phyloP scores from a whole-genome alignment of 2,329 filamentous ascomycete genomes.

The Annulohypoxylon truncatum region DNA sequence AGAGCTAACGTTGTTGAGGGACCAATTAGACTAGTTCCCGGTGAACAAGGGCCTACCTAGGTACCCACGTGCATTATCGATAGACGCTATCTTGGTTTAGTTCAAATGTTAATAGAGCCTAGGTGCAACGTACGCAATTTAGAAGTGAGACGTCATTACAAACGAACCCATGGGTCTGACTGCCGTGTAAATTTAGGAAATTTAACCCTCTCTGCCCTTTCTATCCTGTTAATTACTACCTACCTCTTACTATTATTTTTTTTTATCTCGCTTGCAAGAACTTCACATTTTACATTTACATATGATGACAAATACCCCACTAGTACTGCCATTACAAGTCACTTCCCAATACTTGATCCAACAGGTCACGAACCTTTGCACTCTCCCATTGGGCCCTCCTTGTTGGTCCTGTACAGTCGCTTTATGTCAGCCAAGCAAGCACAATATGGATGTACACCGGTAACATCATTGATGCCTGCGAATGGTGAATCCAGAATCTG shows the following conservation, averaged over 20 bases:
- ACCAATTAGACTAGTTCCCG: constrained; percentile 15
- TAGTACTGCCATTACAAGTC: constrained; percentile 42
- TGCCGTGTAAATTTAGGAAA: not conserved
- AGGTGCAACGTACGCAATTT: not conserved
- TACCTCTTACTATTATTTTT: too few species aligned
- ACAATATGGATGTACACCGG: constrained; percentile 61
- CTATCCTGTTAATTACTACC: too few species aligned
- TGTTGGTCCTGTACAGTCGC: constrained; percentile 64
- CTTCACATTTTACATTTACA: constrained; percentile 66
- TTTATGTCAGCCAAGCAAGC: constrained; percentile 65
- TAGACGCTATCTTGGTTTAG: not conserved
- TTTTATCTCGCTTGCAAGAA: too few species aligned
- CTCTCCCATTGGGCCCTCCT: constrained; percentile 61
- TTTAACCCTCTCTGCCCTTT: constrained; percentile 42
- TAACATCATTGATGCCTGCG: too few species aligned
- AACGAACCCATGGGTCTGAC: not conserved
- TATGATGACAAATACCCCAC: constrained; percentile 62
- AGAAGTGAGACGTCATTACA: constrained; percentile 18
- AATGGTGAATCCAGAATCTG: too few species aligned
- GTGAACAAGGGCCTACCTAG: constrained; percentile 1
- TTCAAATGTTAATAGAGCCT: not conserved
- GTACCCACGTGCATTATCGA: constrained; percentile 17
- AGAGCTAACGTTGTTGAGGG: constrained; percentile 11
- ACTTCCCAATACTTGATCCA: constrained; percentile 57
- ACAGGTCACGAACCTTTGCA: constrained; percentile 61